phyloP scores from a whole-genome alignment of 331 rosid genomes.

The Rhamnella rubrinervis region DNA sequence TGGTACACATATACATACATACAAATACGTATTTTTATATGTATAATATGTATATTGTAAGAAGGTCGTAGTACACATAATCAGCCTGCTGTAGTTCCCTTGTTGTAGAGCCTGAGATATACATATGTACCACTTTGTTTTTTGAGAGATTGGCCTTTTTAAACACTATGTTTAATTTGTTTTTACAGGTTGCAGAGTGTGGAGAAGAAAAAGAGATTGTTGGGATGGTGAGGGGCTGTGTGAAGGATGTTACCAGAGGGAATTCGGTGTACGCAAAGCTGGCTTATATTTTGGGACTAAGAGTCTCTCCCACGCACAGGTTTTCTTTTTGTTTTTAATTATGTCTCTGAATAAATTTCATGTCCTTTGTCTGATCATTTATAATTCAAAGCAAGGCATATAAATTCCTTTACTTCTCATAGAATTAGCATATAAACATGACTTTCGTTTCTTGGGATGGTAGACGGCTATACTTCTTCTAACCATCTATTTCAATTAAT shows the following conservation, averaged over 20 bases:
- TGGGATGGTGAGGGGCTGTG: slow-evolving; percentile 88
- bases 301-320: slow-evolving; percentile 90
- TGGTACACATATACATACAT: slow-evolving; percentile 43
- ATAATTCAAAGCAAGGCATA: no score
- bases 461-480: no score
- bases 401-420: no score
- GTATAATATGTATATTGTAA: not conserved
- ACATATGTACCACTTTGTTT: not conserved
- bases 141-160: slow-evolving; percentile 7
- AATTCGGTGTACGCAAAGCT: slow-evolving; percentile 56
- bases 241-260: slow-evolving; percentile 67
- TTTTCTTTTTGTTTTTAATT: slow-evolving; percentile 27
- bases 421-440: no score
- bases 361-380: not conserved
- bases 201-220: slow-evolving; percentile 67
- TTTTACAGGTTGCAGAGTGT: slow-evolving; percentile 75
- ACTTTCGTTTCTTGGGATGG: no score
- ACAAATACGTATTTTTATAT: not conserved
- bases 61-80: not conserved
- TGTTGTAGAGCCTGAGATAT: not conserved
- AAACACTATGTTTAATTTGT: slow-evolving; percentile 4
- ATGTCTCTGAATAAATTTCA: not conserved
- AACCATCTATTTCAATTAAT: no score
- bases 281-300: slow-evolving; percentile 85
- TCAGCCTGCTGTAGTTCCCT: not conserved